A percentile compares a stretch with the other conserved stretches of the same genome.
phyloP scores from a whole-genome alignment of 345 rosid genomes.

The Erodium maritimum region DNA sequence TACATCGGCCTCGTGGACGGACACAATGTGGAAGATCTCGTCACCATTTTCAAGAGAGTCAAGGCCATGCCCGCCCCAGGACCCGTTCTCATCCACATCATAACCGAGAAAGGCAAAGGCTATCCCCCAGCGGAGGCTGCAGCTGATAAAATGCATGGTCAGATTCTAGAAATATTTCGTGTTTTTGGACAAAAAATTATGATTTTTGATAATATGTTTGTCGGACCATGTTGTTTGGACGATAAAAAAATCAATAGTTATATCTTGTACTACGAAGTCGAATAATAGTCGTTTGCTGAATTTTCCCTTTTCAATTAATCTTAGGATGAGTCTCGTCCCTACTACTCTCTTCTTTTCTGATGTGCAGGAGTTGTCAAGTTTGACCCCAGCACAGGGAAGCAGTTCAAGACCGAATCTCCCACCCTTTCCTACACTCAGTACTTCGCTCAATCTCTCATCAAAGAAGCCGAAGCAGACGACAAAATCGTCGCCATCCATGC shows the following conservation, averaged over 20 bases:
- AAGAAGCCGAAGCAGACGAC: slow-evolving; percentile 51
- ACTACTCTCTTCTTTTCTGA: background rate
- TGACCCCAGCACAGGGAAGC: slow-evolving; percentile 49
- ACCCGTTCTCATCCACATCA: slow-evolving; percentile 56
- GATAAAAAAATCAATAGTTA: too few relatives aligned
- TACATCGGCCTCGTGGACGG: slow-evolving; percentile 63
- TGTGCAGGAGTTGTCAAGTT: slow-evolving; percentile 53
- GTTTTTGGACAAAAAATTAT: too few relatives aligned
- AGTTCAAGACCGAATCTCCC: slow-evolving; percentile 37
- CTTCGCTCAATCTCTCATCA: slow-evolving; percentile 52
- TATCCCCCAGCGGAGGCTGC: slow-evolving; percentile 75
- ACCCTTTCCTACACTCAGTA: slow-evolving; percentile 51
- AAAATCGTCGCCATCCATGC: slow-evolving; percentile 66
- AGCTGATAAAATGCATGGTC: slow-evolving; percentile 66
- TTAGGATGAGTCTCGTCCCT: too few relatives aligned
- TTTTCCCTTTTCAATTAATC: too few relatives aligned
- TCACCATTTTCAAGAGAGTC: slow-evolving; percentile 40
- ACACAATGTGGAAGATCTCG: slow-evolving; percentile 52
- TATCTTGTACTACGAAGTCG: too few relatives aligned
- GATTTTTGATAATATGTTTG: too few relatives aligned
- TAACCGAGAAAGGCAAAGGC: slow-evolving; percentile 71
- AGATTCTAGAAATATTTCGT: slow-evolving; percentile 9
- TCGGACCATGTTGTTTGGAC: too few relatives aligned
- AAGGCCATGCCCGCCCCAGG: slow-evolving; percentile 66
- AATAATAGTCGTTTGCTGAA: too few relatives aligned